Conservation (phyloP, 495 filamentous ascomycete genomes). For the Talaromyces stipitatus region DNA sequence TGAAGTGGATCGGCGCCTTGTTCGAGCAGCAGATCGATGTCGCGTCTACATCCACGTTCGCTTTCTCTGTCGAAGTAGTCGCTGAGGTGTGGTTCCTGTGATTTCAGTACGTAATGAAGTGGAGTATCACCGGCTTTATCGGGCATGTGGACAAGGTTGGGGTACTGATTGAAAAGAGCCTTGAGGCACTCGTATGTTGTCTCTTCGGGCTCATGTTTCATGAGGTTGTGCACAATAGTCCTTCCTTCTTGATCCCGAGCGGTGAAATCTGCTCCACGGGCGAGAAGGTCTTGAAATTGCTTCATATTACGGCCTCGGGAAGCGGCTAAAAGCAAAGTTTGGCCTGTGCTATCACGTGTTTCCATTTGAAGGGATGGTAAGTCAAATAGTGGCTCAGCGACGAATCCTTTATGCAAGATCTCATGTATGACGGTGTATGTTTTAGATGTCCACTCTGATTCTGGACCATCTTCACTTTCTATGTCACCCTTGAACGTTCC, state of each 20-base stretch:
- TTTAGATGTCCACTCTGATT: neutral
- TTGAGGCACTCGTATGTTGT: neutral
- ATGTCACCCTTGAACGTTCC: too few species aligned
- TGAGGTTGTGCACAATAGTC: constrained; percentile 10
- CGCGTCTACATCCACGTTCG: too few species aligned
- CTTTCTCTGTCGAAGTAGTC: too few species aligned
- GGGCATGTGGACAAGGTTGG: neutral
- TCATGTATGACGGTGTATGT: constrained; percentile 13
- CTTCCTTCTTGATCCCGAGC: constrained; percentile 10
- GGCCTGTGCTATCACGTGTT: constrained; percentile 11
- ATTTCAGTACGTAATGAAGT: neutral
- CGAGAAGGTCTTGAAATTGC: constrained; percentile 1
- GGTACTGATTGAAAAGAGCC: neutral
- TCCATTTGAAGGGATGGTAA: constrained; percentile 14
- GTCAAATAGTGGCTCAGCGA: constrained; percentile 14
- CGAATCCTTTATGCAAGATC: constrained; percentile 9
- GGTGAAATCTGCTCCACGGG: constrained; percentile 8
- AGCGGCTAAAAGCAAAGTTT: constrained; percentile 18
- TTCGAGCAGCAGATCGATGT: constrained; percentile 9
- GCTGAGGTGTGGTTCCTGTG: neutral
- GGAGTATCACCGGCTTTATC: neutral
- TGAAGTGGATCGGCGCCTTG: constrained; percentile 10
- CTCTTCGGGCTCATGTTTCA: neutral
- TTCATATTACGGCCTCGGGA: neutral
- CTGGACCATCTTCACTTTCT: too few species aligned